A percentile compares a stretch with the other conserved stretches of the same genome.
These are phyloP conservation scores for Luffa aegyptiaca DNA, from an alignment of 306 rosid species.

Conservation along the genomic window DNA sequence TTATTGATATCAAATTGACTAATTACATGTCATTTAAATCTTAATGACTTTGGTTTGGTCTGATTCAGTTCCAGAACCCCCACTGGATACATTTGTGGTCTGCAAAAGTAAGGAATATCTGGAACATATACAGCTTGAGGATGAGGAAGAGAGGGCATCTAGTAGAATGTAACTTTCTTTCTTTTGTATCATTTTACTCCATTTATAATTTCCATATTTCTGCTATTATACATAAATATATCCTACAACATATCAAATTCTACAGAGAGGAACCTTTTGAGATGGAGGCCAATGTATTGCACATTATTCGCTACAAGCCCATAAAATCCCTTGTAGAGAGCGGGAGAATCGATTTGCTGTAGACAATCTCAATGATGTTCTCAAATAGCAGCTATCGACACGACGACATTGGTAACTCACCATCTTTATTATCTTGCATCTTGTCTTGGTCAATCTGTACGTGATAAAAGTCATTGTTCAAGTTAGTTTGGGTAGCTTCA, in stretches of 20 bases:
- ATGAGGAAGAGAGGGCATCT: conserved; percentile 41
- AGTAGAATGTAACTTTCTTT: conserved; percentile 47
- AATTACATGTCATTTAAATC: background rate
- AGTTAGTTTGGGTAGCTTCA: background rate
- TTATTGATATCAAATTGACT: background rate
- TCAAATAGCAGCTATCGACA: background rate
- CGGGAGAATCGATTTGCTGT: conserved; percentile 55
- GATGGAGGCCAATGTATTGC: conserved; percentile 45
- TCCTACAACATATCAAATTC: background rate
- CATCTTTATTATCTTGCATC: background rate
- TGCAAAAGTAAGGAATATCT: conserved; percentile 79
- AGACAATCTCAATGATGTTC: background rate
- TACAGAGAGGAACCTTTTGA: conserved; percentile 43
- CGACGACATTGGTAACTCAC: background rate
- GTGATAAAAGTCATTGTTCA: background rate
- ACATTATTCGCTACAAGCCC: conserved; percentile 80
- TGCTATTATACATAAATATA: conserved; percentile 5
- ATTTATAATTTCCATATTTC: background rate
- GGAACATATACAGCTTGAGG: conserved; percentile 82
- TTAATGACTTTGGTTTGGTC: background rate
- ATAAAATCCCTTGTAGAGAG: conserved; percentile 71
- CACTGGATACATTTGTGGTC: conserved; percentile 67
- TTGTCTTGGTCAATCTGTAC: background rate
- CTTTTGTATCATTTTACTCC: background rate
- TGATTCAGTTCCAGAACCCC: conserved; percentile 57